Base-by-base conservation (phyloP, 2,329 filamentous ascomycete species). In the Drechslerella coelobrocha region DNA sequence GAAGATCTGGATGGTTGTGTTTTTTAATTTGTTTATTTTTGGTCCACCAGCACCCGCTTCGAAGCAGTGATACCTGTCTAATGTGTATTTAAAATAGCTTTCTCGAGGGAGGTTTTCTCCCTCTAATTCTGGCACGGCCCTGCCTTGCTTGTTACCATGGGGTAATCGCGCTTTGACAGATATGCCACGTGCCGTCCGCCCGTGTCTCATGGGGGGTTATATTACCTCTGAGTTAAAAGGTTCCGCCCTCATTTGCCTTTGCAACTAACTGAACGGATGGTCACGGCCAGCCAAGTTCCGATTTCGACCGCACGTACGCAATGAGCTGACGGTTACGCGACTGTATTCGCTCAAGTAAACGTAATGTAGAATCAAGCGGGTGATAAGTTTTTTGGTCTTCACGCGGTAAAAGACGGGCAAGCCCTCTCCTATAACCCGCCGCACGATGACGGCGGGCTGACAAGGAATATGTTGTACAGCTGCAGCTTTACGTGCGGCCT, bases 401-500 rank as follows among this genome's bases (percentile, higher is more conserved):
- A 19, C 5, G 19, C 41, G 14, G n/a, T n/a, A n/a, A n/a, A n/a
- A 19, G 41, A 45, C 19, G 41, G 41, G 21, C 9, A 45, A 19
- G 41, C 19, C 9, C 14, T 17, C 41, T 45, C 41, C n/a, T 17
- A 45, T 45, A 45, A 45, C 14, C 41, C 39, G 51, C 56, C 63
- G 63, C 63, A 61, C 56, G 31, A 61, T 61, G 63, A 56, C 63
- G 63, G 63, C 24, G 41, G 48, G 31, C 41, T 23, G 19, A 23
- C 41, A 19, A 19, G 17, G 41, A 17, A 9, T 45, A 45, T 19
- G 41, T 9, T 21, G 41, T 23, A 17, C 41, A 45, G 2, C 41
- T 23, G 41, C 34, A 39, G 12, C 12, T 19, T 7, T 19, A 45
- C 19, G 41, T 19, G 19, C 41, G 19, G 41, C 9, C 19, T n/a